Conservation (phyloP, 2,329 filamentous ascomycete species). For the Phoma herbarum region DNA sequence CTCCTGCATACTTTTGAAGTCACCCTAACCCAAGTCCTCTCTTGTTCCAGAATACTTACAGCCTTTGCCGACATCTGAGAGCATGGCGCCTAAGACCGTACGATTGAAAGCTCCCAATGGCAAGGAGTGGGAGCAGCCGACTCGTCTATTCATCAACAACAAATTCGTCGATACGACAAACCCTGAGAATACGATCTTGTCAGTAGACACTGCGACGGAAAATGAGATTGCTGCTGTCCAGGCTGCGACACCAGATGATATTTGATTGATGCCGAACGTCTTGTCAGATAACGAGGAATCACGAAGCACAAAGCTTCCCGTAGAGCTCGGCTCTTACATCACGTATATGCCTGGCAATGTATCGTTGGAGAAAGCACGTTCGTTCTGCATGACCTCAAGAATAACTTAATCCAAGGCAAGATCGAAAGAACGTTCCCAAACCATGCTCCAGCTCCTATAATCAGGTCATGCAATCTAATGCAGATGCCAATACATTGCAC, state of each 20-base stretch:
- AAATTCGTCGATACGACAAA: slow-evolving; percentile 49
- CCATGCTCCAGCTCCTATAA: slow-evolving; percentile 12
- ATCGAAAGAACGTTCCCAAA: slow-evolving; percentile 19
- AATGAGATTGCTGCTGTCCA: slow-evolving; percentile 44
- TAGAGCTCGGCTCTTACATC: slow-evolving; percentile 56
- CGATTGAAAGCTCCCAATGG: slow-evolving; percentile 53
- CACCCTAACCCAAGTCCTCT: neutral
- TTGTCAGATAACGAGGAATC: slow-evolving; percentile 54
- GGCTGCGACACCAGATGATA: slow-evolving; percentile 45
- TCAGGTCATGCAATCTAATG: slow-evolving; percentile 10
- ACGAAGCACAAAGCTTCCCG: slow-evolving; percentile 52
- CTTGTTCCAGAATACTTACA: neutral
- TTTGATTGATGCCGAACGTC: slow-evolving; percentile 56
- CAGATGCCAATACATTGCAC: slow-evolving; percentile 25
- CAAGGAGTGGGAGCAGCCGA: slow-evolving; percentile 49
- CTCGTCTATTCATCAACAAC: slow-evolving; percentile 57
- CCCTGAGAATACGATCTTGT: slow-evolving; percentile 31
- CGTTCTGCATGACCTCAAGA: slow-evolving; percentile 32
- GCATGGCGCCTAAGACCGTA: slow-evolving; percentile 26
- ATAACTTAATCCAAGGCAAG: slow-evolving; percentile 14
- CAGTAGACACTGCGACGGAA: slow-evolving; percentile 33
- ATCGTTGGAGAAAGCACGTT: slow-evolving; percentile 45
- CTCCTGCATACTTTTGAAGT: neutral
- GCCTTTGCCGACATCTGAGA: neutral
- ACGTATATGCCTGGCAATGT: slow-evolving; percentile 30